phyloP scores from a whole-genome alignment of 306 rosid genomes.

The Arachis stenosperma region DNA sequence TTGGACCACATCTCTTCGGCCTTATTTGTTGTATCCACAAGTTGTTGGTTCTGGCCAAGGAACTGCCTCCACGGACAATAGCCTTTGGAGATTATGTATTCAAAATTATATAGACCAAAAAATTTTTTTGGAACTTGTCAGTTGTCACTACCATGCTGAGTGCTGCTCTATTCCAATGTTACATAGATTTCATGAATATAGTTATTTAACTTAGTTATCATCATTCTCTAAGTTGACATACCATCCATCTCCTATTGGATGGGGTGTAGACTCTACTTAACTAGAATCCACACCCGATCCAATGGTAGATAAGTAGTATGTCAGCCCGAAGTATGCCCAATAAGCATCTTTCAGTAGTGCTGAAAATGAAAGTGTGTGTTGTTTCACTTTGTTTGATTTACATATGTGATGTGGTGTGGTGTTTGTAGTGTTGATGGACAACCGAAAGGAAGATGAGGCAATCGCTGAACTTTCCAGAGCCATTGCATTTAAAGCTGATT shows the following conservation, averaged over 20 bases:
- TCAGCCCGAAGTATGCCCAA: too few relatives aligned
- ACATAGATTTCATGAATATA: not conserved
- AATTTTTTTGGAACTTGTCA: too few relatives aligned
- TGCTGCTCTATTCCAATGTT: not conserved
- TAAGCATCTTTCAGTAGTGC: not conserved
- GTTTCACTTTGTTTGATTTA: conserved; percentile 3
- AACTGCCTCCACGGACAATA: not conserved
- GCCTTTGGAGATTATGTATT: not conserved
- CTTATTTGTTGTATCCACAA: not conserved
- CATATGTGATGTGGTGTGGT: not conserved
- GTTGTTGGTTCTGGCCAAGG: not conserved
- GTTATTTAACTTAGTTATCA: too few relatives aligned
- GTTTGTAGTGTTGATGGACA: conserved; percentile 83
- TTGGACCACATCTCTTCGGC: not conserved
- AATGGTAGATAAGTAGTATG: too few relatives aligned
- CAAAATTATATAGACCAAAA: too few relatives aligned
- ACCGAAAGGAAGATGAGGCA: conserved; percentile 81
- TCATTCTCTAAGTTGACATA: too few relatives aligned
- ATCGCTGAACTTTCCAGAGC: conserved; percentile 87
- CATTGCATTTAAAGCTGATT: conserved; percentile 87
- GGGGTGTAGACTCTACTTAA: too few relatives aligned
- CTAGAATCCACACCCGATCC: too few relatives aligned
- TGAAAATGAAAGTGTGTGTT: not conserved
- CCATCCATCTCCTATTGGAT: too few relatives aligned
- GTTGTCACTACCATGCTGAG: not conserved